Percentiles rank a stretch among this genome's conserved stretches.
Evolutionary conservation across 257 asterid species (phyloP).

Genomic region (Rehmannia glutinosa): DNA sequence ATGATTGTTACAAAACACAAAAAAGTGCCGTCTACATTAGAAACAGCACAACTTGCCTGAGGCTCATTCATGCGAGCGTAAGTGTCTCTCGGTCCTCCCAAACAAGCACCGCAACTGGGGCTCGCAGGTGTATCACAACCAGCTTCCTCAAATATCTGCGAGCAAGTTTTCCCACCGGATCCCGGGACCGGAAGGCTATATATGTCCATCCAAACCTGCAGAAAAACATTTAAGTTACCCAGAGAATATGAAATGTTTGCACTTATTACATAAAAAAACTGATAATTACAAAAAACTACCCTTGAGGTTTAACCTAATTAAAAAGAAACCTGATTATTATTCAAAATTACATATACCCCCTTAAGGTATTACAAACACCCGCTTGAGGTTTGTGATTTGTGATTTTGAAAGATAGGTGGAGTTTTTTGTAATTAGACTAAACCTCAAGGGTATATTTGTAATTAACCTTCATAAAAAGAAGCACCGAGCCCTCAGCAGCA

Average conservation of each 20-base stretch:
- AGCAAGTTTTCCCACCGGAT: constrained; percentile 81
- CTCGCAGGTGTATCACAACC: constrained; percentile 97
- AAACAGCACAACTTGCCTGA: constrained; percentile 70
- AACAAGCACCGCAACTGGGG: constrained; percentile 93
- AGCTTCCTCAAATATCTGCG: constrained; percentile 95
- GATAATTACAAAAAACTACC: no score
- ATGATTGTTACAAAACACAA: not conserved
- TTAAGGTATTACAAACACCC: no score
- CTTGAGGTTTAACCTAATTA: no score
- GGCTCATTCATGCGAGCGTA: constrained; percentile 92
- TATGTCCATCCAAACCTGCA: constrained; percentile 92
- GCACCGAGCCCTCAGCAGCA: not conserved
- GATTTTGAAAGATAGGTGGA: no score
- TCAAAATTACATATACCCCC: no score
- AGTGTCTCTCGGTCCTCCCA: constrained; percentile 93
- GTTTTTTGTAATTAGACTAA: no score
- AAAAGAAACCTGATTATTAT: no score
- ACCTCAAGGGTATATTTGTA: no score
- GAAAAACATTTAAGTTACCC: not conserved
- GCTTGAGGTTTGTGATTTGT: no score
- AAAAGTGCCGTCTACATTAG: no score
- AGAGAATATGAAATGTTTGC: not conserved
- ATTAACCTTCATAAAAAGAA: no score
- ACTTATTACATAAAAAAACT: no score
- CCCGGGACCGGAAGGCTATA: constrained; percentile 83